Base-by-base conservation (phyloP, 306 rosid genomes). In the Prosopis cineraria region DNA sequence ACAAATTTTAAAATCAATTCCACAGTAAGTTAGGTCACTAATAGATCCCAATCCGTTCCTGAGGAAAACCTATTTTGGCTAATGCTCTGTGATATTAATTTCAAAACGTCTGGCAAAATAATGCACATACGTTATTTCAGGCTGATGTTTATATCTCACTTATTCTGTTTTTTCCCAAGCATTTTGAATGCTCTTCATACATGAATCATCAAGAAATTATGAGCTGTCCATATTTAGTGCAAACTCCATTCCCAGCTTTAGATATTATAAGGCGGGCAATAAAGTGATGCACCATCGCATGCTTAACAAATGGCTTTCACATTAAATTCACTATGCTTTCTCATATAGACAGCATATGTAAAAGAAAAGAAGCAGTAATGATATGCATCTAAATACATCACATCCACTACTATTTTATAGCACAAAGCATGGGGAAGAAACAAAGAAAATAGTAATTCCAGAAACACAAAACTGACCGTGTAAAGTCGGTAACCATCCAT, bases 401-500 rank as follows among this genome's bases (percentile, higher is more conserved):
- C 24, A 39, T 67, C 30, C 22, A 20, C 16, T 0, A 31, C 44
- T 20, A 40, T 30, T 55, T 29, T 4, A 40, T 7, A 30, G 43
- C 16, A n/a, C 52, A 16, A 29, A 65, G 19, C 27, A 31, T 19
- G 10, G 30, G 22, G 31, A 43, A 70, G 62, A 16, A 31, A 10
- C 45, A 19, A 44, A 17, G 6, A 27, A 30, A 14, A 19, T 45
- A 0, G 59, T 19, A 12, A 77, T 67, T 47, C 34, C n/a, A 40
- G 8, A 63, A 40, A 74, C 33, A 59, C 76, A 63, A 48, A 59
- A 76, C 91, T 76, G 48, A 92, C 98, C 82, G 98, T 94, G 75
- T 94, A 94, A 75, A 94, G 96, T 69, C 97, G 91, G 81, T 94
- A 94, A 65, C 80, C 94, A 83, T 88, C 83, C 98, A 94, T 94